phyloP scores from a whole-genome alignment of 2,329 filamentous ascomycete species.

The Paraphoma sp. region DNA sequence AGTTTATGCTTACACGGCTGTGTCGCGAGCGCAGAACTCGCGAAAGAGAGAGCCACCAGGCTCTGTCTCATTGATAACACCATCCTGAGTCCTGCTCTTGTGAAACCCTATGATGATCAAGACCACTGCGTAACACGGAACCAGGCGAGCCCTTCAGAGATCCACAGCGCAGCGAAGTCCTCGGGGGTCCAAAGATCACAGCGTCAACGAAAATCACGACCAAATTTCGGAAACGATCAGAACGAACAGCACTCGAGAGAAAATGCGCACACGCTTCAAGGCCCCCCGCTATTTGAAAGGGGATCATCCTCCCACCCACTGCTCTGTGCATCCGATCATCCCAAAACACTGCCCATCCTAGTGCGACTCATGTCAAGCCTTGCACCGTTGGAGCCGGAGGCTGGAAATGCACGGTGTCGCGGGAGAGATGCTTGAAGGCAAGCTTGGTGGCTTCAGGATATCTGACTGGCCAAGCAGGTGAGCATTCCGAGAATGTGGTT shows the following conservation, averaged over 20 bases:
- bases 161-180: background rate
- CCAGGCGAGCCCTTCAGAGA: too few relatives aligned
- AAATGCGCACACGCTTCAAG: background rate
- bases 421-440: background rate
- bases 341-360: conserved; percentile 4
- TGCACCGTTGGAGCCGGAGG: background rate
- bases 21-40: conserved; percentile 29
- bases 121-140: background rate
- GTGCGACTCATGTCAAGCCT: background rate
- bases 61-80: conserved; percentile 8
- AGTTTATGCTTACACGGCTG: conserved; percentile 21
- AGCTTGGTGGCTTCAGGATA: background rate
- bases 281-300: conserved; percentile 1
- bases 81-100: conserved; percentile 5
- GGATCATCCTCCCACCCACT: background rate
- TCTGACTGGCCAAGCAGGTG: background rate
- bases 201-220: background rate
- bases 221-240: background rate
- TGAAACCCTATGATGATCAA: background rate
- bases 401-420: background rate
- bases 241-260: background rate
- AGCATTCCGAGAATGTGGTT: background rate
- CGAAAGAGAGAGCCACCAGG: conserved; percentile 29
- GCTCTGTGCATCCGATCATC: background rate
- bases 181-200: background rate